Evolutionary conservation across 2,329 filamentous ascomycete genomes (phyloP).

Genomic region (Dendrostoma leiphaemia): DNA sequence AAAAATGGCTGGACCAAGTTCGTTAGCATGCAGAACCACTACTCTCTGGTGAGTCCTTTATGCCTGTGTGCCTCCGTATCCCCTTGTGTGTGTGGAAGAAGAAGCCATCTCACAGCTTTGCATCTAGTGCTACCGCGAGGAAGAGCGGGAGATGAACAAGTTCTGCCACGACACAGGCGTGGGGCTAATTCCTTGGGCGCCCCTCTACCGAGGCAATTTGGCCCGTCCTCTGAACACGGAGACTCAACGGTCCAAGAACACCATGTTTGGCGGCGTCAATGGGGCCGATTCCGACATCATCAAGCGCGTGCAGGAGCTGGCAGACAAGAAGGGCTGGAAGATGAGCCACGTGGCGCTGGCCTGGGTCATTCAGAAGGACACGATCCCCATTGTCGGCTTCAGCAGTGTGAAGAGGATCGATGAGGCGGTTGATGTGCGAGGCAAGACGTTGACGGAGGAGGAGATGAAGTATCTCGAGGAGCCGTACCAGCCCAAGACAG

Average conservation of each 20-base stretch:
- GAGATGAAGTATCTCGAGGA: constrained; percentile 50
- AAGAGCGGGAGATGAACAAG: constrained; percentile 46
- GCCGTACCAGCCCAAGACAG: constrained; percentile 42
- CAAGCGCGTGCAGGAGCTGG: constrained; percentile 26
- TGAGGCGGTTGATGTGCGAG: constrained; percentile 39
- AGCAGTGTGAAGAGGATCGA: constrained; percentile 42
- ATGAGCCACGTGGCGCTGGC: constrained; percentile 62
- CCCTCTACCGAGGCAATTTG: constrained; percentile 36
- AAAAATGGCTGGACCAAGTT: constrained; percentile 61
- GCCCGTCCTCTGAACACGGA: constrained; percentile 28
- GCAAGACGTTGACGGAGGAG: constrained; percentile 39
- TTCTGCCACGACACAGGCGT: constrained; percentile 41
- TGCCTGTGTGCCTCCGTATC: too few relatives aligned
- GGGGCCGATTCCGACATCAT: constrained; percentile 32
- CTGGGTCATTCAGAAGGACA: neutral
- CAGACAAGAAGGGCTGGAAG: constrained; percentile 34
- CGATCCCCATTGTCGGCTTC: constrained; percentile 8
- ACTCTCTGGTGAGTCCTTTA: constrained; percentile 59
- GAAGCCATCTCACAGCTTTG: too few relatives aligned
- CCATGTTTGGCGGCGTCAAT: constrained; percentile 31
- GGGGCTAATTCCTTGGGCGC: constrained; percentile 39
- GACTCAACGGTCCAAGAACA: constrained; percentile 28
- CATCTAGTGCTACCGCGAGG: constrained; percentile 64
- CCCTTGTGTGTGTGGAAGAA: too few relatives aligned
- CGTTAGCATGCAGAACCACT: constrained; percentile 56